phyloP scores from a whole-genome alignment of 2,329 filamentous ascomycete genomes.

The Mycogone perniciosa region DNA sequence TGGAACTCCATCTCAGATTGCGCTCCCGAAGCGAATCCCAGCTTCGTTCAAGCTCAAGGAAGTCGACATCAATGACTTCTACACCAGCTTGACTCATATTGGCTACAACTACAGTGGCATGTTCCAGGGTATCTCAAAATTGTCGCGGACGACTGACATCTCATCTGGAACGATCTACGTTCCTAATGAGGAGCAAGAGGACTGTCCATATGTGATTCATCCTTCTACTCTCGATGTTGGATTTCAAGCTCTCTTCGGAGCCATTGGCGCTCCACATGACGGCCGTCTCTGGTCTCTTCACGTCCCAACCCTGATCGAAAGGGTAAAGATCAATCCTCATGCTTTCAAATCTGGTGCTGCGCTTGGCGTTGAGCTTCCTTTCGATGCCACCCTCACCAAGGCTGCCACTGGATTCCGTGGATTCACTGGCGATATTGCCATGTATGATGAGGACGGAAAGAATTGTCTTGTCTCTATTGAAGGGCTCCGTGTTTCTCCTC shows the following conservation, averaged over 20 bases:
- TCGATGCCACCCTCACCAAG: background rate
- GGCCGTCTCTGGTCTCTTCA: conserved; percentile 24
- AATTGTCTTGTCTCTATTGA: conserved; percentile 16
- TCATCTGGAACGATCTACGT: background rate
- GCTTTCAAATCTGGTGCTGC: background rate
- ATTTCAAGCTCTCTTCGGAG: conserved; percentile 26
- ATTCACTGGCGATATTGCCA: conserved; percentile 8
- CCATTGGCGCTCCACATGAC: conserved; percentile 24
- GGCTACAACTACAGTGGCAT: no score
- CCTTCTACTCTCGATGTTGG: conserved; percentile 26
- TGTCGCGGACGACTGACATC: conserved; percentile 13
- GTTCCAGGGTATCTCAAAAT: background rate
- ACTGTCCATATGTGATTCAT: conserved; percentile 21
- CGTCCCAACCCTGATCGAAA: conserved; percentile 23
- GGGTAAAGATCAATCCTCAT: conserved; percentile 15
- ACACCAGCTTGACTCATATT: no score
- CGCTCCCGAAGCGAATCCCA: no score
- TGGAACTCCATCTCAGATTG: no score
- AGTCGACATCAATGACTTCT: no score
- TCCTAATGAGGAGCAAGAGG: background rate
- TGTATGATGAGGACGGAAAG: conserved; percentile 12
- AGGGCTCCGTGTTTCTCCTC: conserved; percentile 13
- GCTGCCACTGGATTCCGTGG: background rate
- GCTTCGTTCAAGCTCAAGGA: no score
- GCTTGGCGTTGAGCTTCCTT: background rate